Percentiles rank a stretch among this genome's conserved stretches.
These are phyloP conservation scores for Chaetomiaceae sp. DNA, from an alignment of 2,329 filamentous ascomycete genomes.

Conservation along the genomic window DNA sequence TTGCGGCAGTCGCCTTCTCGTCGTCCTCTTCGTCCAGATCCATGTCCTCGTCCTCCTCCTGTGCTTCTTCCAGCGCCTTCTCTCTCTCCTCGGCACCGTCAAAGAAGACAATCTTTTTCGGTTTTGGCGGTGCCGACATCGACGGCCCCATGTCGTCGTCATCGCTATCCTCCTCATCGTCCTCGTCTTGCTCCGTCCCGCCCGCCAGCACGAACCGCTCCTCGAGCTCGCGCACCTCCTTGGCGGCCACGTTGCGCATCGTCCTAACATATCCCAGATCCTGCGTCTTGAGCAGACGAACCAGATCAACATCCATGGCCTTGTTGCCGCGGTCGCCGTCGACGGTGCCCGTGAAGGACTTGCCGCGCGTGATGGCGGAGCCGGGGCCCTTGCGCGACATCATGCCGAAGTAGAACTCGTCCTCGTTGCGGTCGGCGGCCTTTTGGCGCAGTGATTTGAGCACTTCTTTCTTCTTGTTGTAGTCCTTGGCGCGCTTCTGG, in stretches of 20 bases:
- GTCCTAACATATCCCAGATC: conserved; percentile 62
- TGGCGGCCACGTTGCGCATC: conserved; percentile 54
- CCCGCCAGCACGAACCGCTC: conserved; percentile 48
- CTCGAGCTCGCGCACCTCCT: conserved; percentile 54
- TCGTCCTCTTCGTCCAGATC: conserved; percentile 30
- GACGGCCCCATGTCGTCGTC: conserved; percentile 24
- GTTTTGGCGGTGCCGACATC: conserved; percentile 16
- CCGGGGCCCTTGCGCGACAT: conserved; percentile 56
- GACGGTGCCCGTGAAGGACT: conserved; percentile 51
- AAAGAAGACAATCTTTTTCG: conserved; percentile 51
- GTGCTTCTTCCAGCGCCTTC: conserved; percentile 29
- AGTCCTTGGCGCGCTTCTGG: conserved; percentile 60
- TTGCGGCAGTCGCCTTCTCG: conserved; percentile 31
- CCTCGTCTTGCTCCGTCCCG: conserved; percentile 29
- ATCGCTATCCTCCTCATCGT: conserved; percentile 31
- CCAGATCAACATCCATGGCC: conserved; percentile 51
- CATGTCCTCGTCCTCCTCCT: conserved; percentile 35
- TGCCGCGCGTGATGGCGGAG: conserved; percentile 41
- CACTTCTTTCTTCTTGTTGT: conserved; percentile 59
- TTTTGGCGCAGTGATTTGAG: conserved; percentile 58
- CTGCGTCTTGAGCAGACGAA: conserved; percentile 64
- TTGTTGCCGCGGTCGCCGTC: conserved; percentile 55
- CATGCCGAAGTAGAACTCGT: conserved; percentile 72
- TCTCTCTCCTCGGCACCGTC: conserved; percentile 38
- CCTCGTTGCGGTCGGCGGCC: conserved; percentile 62